A percentile compares a stretch with the other conserved stretches of the same genome.
Conservation (phyloP, 148 eudicot genomes). For the Euryodendron excelsum region DNA sequence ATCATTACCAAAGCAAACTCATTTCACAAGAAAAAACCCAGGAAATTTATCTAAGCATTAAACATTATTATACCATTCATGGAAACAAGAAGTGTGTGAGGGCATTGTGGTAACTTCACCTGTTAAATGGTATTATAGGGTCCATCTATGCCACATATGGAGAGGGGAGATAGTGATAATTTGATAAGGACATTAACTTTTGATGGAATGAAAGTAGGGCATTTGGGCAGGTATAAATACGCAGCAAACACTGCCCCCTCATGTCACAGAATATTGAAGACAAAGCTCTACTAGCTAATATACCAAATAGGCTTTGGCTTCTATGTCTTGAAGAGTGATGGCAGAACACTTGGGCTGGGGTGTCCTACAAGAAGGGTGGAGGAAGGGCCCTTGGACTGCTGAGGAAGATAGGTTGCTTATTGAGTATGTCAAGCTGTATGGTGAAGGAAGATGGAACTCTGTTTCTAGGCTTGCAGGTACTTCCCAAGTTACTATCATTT, state of each 20-base stretch:
- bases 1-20: too few relatives aligned
- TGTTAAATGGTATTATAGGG: constrained; percentile 17
- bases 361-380: constrained; percentile 61
- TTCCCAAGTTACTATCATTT: background rate
- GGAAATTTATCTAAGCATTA: background rate
- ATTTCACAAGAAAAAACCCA: background rate
- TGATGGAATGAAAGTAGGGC: constrained; percentile 13
- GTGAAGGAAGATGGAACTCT: constrained; percentile 95
- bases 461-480: constrained; percentile 70
- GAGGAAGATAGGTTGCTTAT: constrained; percentile 77
- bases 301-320: background rate
- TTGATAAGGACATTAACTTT: constrained; percentile 25
- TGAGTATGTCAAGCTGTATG: constrained; percentile 67
- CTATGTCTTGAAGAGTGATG: constrained; percentile 31
- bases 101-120: constrained; percentile 27
- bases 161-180: constrained; percentile 1
- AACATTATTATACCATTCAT: background rate
- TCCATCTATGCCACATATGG: background rate
- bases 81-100: background rate
- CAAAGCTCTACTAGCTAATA: background rate
- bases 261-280: constrained; percentile 34
- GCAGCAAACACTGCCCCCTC: constrained; percentile 20
- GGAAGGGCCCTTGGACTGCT: constrained; percentile 90
- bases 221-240: constrained; percentile 51
- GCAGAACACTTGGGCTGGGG: constrained; percentile 55